Base-by-base conservation (phyloP, 306 rosid species). In the Vicia faba region DNA sequence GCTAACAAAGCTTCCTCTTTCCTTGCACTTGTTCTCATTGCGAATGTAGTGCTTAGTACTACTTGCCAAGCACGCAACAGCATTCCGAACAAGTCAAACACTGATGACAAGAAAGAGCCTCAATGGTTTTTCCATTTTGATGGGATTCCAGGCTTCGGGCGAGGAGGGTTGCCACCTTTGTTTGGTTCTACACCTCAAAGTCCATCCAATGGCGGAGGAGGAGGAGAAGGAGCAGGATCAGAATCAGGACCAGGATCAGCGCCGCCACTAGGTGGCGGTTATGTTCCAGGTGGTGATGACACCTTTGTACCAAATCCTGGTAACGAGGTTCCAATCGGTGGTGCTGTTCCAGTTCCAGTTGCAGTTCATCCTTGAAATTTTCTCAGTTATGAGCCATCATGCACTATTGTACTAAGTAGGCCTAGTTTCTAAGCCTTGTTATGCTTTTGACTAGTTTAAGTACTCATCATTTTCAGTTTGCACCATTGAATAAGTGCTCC, bases 271-370 rank as follows among this genome's bases (percentile, higher is more conserved):
- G 55, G 75, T 23, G 11, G 11, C 9, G 51, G 50, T 31, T 78
- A 80, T 14, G 65, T 87, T 60, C 96, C 96, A 0, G 95, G 89
- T 13, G 85, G 78, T 12, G 95, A 91, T 63, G 93, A 84, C 69
- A 86, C 84, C 0, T 81, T 81, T 26, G 72, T 79, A 64, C 96
- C 89, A 20, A 86, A 85, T 79, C 95, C 95, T 1, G 93, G 96
- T 48, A 50, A 56, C 31, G 96, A 83, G 83, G 84, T 77, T 71
- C 91, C 89, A 49, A 71, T 1, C 92, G 11, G 84, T 29, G 80
- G 61, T 18, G 75, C 78, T 16, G 78, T 55, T 39, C 76, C 74
- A 53, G 69, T 53, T 75, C 84, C 83, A 36, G 54, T 25, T 8
- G 7, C 80, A 14, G 23, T 43, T 66, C 33, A 45, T 58, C 86